Conservation (phyloP, 805 yeast genomes). For the Ogataea pini region DNA sequence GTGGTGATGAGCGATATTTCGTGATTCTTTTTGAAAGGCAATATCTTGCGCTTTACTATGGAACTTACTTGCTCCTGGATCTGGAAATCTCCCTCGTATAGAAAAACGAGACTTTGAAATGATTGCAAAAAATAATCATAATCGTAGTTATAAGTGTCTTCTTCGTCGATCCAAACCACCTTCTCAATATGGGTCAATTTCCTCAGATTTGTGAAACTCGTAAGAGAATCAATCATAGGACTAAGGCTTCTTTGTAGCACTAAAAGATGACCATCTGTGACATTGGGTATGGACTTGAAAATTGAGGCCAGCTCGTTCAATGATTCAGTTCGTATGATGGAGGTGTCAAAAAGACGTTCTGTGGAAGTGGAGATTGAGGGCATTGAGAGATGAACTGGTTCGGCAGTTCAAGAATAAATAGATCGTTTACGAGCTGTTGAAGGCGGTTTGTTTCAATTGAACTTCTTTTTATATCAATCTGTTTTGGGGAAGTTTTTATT, state of each 20-base stretch:
- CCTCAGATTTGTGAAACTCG: constrained; percentile 30
- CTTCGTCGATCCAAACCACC: constrained; percentile 34
- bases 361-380: neutral
- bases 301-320: constrained; percentile 20
- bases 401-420: no score
- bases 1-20: constrained; percentile 23
- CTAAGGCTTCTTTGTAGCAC: constrained; percentile 29
- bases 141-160: constrained; percentile 13
- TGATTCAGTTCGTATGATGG: constrained; percentile 10
- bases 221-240: constrained; percentile 28
- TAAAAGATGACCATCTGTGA: constrained; percentile 19
- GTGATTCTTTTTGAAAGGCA: constrained; percentile 18
- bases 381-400: neutral
- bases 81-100: constrained; percentile 20
- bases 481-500: no score
- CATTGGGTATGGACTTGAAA: constrained; percentile 9
- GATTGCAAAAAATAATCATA: constrained; percentile 20
- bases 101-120: constrained; percentile 26
- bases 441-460: no score
- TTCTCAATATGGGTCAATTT: constrained; percentile 26
- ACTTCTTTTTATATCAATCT: no score
- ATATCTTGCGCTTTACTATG: constrained; percentile 19
- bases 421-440: no score
- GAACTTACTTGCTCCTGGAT: constrained; percentile 14
- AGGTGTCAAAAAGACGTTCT: constrained; percentile 15